phyloP scores from a whole-genome alignment of 2,329 filamentous ascomycete genomes.

The Aspergillus sp. region DNA sequence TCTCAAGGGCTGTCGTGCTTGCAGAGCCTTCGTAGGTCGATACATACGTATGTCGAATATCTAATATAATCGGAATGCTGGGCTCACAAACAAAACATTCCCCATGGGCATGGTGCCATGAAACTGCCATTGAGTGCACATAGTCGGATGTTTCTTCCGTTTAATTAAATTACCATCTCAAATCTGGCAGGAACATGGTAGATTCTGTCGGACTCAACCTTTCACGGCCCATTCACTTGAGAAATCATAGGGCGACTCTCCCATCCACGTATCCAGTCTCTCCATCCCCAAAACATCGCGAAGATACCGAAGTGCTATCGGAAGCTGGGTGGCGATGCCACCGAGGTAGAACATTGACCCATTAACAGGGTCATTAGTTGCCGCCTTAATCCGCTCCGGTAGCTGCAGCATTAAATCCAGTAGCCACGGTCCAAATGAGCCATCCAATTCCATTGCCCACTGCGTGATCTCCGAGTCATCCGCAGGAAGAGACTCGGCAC shows the following conservation, averaged over 20 bases:
- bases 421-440: constrained; percentile 35
- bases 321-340: constrained; percentile 19
- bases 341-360: constrained; percentile 28
- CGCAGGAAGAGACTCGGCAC: constrained; percentile 38
- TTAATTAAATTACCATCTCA: background rate
- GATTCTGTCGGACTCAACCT: background rate
- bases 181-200: background rate
- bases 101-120: too few relatives aligned
- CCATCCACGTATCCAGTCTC: constrained; percentile 25
- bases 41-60: too few relatives aligned
- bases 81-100: too few relatives aligned
- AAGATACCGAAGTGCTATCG: constrained; percentile 23
- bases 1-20: too few relatives aligned
- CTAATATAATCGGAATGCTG: too few relatives aligned
- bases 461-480: constrained; percentile 36
- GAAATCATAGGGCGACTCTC: constrained; percentile 21
- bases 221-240: background rate
- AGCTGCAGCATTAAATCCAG: constrained; percentile 35
- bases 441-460: constrained; percentile 33
- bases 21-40: too few relatives aligned
- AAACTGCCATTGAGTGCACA: too few relatives aligned
- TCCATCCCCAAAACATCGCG: constrained; percentile 26
- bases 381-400: constrained; percentile 24
- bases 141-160: background rate
- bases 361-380: constrained; percentile 12